phyloP scores from a whole-genome alignment of 768 basidiomycete species.

The Phanerochaete sordida region DNA sequence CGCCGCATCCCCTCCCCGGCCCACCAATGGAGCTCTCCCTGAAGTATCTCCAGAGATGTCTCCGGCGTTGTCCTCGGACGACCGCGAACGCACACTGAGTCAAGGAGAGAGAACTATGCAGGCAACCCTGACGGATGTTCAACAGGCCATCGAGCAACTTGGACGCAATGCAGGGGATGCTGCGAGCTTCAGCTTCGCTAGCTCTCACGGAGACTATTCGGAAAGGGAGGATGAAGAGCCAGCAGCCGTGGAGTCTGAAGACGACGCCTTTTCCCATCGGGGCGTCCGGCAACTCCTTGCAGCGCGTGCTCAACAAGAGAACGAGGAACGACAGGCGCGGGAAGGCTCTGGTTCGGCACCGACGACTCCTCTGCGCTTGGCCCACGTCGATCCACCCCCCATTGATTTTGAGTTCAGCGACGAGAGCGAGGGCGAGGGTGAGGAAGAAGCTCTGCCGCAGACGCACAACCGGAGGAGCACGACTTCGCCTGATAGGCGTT shows the following conservation, averaged over 20 bases:
- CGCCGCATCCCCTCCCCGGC: neutral
- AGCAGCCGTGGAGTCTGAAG: constrained; percentile 48
- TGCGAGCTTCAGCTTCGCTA: constrained; percentile 76
- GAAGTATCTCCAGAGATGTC: neutral
- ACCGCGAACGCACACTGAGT: constrained; percentile 20
- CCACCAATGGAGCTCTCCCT: neutral
- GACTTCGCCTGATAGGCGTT: constrained; percentile 24
- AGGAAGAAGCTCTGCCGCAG: constrained; percentile 32
- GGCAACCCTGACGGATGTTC: constrained; percentile 87
- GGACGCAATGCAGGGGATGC: constrained; percentile 57
- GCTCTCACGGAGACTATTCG: constrained; percentile 49
- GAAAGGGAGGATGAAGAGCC: constrained; percentile 45
- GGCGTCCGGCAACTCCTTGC: constrained; percentile 64
- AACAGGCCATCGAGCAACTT: constrained; percentile 86
- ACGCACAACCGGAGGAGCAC: constrained; percentile 14
- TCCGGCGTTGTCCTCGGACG: constrained; percentile 14
- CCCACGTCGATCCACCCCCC: constrained; percentile 43
- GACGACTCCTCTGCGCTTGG: constrained; percentile 26
- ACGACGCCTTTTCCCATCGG: constrained; percentile 56
- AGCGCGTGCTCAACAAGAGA: constrained; percentile 59
- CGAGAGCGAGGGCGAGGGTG: constrained; percentile 62
- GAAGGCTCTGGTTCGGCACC: constrained; percentile 36
- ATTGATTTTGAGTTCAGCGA: constrained; percentile 77
- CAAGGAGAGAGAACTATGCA: constrained; percentile 59
- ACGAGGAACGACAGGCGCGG: constrained; percentile 52